Conservation (phyloP, 805 yeast genomes). For the Candida dendrica region DNA sequence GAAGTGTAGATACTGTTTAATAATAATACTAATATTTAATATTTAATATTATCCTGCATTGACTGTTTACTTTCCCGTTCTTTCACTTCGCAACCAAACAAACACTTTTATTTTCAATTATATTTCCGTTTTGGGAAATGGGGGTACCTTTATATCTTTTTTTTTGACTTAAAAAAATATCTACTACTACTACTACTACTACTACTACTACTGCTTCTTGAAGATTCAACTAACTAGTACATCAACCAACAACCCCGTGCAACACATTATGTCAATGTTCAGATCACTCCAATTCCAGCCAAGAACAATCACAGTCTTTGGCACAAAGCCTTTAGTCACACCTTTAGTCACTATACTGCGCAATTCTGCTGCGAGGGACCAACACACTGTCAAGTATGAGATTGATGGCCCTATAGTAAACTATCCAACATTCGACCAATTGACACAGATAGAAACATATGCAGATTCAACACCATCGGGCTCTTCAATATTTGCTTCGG, state of each 20-base stretch:
- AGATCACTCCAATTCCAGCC: background rate
- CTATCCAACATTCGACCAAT: conserved; percentile 20
- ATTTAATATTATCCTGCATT: no score
- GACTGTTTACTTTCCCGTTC: no score
- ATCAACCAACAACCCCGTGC: no score
- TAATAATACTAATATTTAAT: no score
- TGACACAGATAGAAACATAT: conserved; percentile 13
- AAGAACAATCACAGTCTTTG: background rate
- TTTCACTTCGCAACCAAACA: no score
- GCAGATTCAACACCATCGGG: conserved; percentile 5
- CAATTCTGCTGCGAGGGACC: background rate
- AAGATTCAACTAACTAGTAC: no score
- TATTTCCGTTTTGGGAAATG: no score
- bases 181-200: no score
- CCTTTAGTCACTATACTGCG: background rate
- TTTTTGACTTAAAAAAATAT: no score
- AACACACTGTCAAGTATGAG: background rate
- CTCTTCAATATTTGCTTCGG: conserved; percentile 8
- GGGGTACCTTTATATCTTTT: no score
- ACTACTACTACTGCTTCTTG: no score
- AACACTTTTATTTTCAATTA: no score
- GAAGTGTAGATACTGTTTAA: conserved; percentile 11
- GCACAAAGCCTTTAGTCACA: background rate
- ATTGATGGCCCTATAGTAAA: conserved; percentile 2
- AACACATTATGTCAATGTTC: conserved; percentile 1